phyloP scores from a whole-genome alignment of 305 asterid genomes.

The Solanum chacoense region DNA sequence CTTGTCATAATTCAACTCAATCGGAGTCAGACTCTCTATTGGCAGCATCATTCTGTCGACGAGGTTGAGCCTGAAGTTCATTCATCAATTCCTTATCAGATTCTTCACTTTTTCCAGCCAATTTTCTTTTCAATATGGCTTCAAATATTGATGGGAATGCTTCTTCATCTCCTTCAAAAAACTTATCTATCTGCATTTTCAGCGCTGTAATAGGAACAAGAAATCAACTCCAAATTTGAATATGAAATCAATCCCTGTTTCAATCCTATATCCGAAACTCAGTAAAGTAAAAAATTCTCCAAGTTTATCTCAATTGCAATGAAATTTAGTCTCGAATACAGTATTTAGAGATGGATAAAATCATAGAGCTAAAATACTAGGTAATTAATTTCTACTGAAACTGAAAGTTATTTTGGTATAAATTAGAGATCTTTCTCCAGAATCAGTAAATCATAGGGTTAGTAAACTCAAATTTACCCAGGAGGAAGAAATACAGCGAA shows the following conservation, averaged over 20 bases:
- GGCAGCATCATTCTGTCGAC: background rate
- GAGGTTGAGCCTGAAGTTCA: constrained; percentile 8
- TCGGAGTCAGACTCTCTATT: constrained; percentile 7
- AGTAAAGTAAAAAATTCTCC: background rate
- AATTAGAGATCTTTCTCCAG: background rate
- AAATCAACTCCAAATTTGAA: background rate
- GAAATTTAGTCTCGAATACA: background rate
- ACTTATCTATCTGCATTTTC: constrained; percentile 11
- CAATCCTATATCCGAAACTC: background rate
- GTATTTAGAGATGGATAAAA: background rate
- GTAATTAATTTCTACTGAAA: background rate
- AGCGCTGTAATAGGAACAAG: constrained; percentile 7
- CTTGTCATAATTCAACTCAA: background rate
- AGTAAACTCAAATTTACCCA: background rate
- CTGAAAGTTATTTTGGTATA: background rate
- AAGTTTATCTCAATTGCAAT: background rate
- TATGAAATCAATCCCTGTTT: background rate
- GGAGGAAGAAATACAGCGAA: background rate
- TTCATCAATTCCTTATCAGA: constrained; percentile 13
- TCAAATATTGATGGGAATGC: constrained; percentile 21
- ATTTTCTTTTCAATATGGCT: constrained; percentile 16
- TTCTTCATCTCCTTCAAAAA: constrained; percentile 14
- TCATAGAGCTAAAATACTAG: background rate
- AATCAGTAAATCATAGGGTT: background rate
- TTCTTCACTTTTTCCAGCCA: constrained; percentile 15